Conservation (phyloP, 1,284 basidiomycete species). For the Melampsora abietis-canadensis region DNA sequence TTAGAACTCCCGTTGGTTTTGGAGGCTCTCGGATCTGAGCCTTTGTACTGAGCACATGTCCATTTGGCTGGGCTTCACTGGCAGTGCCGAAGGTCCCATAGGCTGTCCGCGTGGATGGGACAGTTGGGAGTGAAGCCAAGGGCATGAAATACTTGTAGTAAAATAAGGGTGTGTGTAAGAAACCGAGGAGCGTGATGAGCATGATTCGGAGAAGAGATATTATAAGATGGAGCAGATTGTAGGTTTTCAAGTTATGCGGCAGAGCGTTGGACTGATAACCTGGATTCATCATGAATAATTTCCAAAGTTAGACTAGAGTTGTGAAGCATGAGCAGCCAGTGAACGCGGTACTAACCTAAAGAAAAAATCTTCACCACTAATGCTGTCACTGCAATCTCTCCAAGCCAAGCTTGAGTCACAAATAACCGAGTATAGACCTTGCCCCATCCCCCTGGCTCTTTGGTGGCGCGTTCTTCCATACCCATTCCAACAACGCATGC, state of each 20-base stretch:
- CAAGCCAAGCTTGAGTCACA: slow-evolving; percentile 16
- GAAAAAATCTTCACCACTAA: slow-evolving; percentile 25
- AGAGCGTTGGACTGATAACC: neutral
- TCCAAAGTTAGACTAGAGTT: no score
- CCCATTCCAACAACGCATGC: slow-evolving; percentile 30
- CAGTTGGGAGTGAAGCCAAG: slow-evolving; percentile 9
- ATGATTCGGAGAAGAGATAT: slow-evolving; percentile 20
- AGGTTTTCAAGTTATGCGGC: slow-evolving; percentile 1
- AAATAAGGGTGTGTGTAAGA: slow-evolving; percentile 16
- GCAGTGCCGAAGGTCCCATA: slow-evolving; percentile 39
- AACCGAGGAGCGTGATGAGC: slow-evolving; percentile 18
- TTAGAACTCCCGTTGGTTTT: slow-evolving; percentile 37
- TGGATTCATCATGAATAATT: no score
- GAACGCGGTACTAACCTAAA: neutral
- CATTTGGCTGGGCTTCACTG: slow-evolving; percentile 25
- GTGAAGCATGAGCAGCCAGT: neutral
- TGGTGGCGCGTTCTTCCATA: slow-evolving; percentile 23
- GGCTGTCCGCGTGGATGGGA: neutral
- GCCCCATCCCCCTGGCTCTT: slow-evolving; percentile 35
- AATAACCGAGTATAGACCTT: slow-evolving; percentile 33
- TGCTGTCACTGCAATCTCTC: slow-evolving; percentile 23
- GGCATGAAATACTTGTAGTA: slow-evolving; percentile 32
- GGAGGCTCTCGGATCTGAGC: slow-evolving; percentile 38
- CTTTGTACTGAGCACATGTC: slow-evolving; percentile 37
- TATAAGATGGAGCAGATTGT: slow-evolving; percentile 32